Percentiles rank a stretch among this genome's conserved stretches.
phyloP scores from a whole-genome alignment of 257 asterid species.

The Verbascum thapsus region DNA sequence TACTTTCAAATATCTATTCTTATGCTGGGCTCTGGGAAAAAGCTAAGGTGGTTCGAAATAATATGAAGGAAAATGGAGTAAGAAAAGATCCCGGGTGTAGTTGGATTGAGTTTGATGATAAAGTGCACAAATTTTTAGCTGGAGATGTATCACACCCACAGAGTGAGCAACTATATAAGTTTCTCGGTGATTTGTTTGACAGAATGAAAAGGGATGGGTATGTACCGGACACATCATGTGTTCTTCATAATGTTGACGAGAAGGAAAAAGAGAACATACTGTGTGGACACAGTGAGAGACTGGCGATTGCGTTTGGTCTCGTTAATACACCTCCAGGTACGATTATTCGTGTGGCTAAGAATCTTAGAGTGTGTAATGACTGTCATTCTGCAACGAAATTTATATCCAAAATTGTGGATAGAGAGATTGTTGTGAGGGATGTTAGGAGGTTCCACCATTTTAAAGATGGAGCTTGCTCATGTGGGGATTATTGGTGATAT shows the following conservation, averaged over 20 bases:
- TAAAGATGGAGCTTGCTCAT: slow-evolving; percentile 77
- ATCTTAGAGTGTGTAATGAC: slow-evolving; percentile 84
- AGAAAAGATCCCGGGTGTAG: slow-evolving; percentile 88
- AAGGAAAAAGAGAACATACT: slow-evolving; percentile 69
- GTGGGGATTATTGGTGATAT: slow-evolving; percentile 88
- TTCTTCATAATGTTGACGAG: slow-evolving; percentile 82
- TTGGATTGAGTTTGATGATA: slow-evolving; percentile 69
- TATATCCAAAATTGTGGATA: slow-evolving; percentile 60
- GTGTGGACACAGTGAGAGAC: slow-evolving; percentile 85
- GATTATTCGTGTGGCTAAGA: slow-evolving; percentile 73
- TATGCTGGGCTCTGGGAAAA: slow-evolving; percentile 78
- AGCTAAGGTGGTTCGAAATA: slow-evolving; percentile 58
- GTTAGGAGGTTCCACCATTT: no score
- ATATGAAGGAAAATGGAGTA: slow-evolving; percentile 67
- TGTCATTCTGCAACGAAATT: slow-evolving; percentile 82
- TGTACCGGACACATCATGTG: slow-evolving; percentile 82
- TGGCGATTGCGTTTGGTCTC: slow-evolving; percentile 86
- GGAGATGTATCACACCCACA: slow-evolving; percentile 72
- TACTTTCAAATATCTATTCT: slow-evolving; percentile 78
- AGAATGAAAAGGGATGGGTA: slow-evolving; percentile 77
- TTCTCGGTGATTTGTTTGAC: slow-evolving; percentile 43
- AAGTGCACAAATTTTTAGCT: slow-evolving; percentile 77
- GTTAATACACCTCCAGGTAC: slow-evolving; percentile 70
- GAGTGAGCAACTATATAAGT: slow-evolving; percentile 56
- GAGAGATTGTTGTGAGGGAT: slow-evolving; percentile 92